Conservation (phyloP, 495 filamentous ascomycete genomes). For the Glutinoglossum americanum region DNA sequence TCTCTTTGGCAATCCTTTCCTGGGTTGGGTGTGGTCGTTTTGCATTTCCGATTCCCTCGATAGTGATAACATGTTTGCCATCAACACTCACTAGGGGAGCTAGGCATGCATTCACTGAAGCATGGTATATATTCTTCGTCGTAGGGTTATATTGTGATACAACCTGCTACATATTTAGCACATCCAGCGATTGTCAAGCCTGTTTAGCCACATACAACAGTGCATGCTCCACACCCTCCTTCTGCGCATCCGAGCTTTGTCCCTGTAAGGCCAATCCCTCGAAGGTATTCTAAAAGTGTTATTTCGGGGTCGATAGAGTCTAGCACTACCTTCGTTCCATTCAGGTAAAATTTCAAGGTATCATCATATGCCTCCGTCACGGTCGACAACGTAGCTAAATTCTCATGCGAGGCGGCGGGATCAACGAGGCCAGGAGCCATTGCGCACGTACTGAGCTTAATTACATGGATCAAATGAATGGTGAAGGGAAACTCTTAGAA, state of each 20-base stretch:
- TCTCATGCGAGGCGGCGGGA: conserved; percentile 26
- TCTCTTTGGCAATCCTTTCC: conserved; percentile 64
- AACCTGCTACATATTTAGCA: conserved; percentile 25
- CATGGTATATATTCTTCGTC: conserved; percentile 74
- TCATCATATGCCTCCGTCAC: conserved; percentile 39
- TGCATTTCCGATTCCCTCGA: conserved; percentile 88
- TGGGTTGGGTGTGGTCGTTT: conserved; percentile 78
- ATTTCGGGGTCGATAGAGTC: conserved; percentile 23
- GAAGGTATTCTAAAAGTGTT: conserved; percentile 23
- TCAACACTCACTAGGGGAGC: conserved; percentile 82
- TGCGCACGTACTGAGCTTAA: not conserved
- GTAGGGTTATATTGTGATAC: conserved; percentile 84
- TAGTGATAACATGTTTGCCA: conserved; percentile 94
- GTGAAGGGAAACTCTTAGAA: not conserved
- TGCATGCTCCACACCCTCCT: conserved; percentile 93
- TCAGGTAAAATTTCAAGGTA: conserved; percentile 23
- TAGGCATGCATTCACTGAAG: conserved; percentile 83
- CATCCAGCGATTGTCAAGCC: not conserved
- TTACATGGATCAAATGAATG: not conserved
- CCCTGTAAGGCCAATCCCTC: conserved; percentile 23
- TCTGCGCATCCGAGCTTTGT: conserved; percentile 60
- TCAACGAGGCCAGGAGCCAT: conserved; percentile 42
- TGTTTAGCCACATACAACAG: conserved; percentile 35
- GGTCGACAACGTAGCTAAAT: conserved; percentile 24
- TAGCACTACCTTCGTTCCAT: conserved; percentile 22